Conservation (phyloP, 2,329 filamentous ascomycete species). For the Penicillium hesseltinei region DNA sequence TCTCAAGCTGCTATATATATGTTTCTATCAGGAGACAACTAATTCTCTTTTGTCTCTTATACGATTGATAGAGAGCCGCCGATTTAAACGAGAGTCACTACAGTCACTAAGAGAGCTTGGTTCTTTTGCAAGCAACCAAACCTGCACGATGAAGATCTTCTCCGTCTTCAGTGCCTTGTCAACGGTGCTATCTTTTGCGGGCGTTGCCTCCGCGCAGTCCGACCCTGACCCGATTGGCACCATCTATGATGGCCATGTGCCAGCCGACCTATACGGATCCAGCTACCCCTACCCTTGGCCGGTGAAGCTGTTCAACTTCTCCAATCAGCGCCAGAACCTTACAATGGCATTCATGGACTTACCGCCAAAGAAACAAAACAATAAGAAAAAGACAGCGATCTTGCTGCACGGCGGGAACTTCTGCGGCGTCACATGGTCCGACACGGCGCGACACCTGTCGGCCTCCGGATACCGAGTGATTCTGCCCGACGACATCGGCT, state of each 20-base stretch:
- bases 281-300: constrained; percentile 15
- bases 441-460: constrained; percentile 12
- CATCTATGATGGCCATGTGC: constrained; percentile 12
- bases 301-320: constrained; percentile 18
- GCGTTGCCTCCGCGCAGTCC: constrained; percentile 7
- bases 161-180: background rate
- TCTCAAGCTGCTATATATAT: background rate
- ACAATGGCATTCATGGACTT: constrained; percentile 17
- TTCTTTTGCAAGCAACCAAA: background rate
- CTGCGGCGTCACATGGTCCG: constrained; percentile 16
- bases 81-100: background rate
- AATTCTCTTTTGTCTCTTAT: background rate
- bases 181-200: background rate
- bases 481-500: constrained; percentile 17
- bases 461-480: constrained; percentile 16
- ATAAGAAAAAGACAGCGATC: constrained; percentile 7
- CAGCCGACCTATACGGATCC: constrained; percentile 10
- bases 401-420: constrained; percentile 17
- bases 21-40: background rate
- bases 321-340: constrained; percentile 16
- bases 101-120: background rate
- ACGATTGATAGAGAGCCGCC: background rate
- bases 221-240: constrained; percentile 12
- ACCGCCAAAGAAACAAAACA: background rate
- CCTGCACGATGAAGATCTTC: constrained; percentile 2